phyloP scores from a whole-genome alignment of 495 filamentous ascomycete genomes.

The Darksidea phi region DNA sequence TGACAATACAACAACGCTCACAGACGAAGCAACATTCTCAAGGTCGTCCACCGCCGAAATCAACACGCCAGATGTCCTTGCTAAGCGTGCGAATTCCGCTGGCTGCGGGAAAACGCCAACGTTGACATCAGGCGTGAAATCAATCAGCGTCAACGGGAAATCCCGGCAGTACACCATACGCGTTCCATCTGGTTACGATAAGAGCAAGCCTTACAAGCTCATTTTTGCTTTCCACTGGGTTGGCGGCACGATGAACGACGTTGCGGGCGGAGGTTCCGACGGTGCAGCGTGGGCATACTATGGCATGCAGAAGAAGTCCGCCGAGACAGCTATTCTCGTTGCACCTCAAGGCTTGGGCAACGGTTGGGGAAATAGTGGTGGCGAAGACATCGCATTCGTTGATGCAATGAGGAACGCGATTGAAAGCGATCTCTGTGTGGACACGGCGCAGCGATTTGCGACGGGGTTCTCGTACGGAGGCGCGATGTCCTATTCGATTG shows the following conservation, averaged over 20 bases:
- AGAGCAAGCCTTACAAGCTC: constrained; percentile 42
- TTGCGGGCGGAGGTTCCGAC: constrained; percentile 18
- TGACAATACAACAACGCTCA: not conserved
- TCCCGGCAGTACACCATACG: constrained; percentile 41
- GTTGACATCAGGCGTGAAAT: constrained; percentile 39
- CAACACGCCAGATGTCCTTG: not conserved
- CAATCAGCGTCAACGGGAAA: constrained; percentile 25
- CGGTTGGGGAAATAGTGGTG: constrained; percentile 47
- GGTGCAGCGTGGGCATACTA: constrained; percentile 41
- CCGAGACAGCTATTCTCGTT: constrained; percentile 45
- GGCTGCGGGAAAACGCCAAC: constrained; percentile 47
- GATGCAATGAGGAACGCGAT: constrained; percentile 42
- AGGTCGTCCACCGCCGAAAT: constrained; percentile 14
- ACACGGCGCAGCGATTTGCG: constrained; percentile 46
- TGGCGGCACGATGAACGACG: constrained; percentile 43
- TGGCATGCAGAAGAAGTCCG: constrained; percentile 41
- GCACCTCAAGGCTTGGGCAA: constrained; percentile 46
- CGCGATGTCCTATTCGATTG: constrained; percentile 50
- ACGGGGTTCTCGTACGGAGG: constrained; percentile 52
- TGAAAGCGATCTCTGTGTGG: constrained; percentile 48
- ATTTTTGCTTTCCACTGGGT: constrained; percentile 47
- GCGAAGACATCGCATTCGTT: constrained; percentile 48
- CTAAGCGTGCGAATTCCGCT: constrained; percentile 7
- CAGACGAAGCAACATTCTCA: not conserved
- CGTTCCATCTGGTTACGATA: constrained; percentile 45